Base-by-base conservation (phyloP, 2,329 filamentous ascomycete species). In the Endothia cerciana region DNA sequence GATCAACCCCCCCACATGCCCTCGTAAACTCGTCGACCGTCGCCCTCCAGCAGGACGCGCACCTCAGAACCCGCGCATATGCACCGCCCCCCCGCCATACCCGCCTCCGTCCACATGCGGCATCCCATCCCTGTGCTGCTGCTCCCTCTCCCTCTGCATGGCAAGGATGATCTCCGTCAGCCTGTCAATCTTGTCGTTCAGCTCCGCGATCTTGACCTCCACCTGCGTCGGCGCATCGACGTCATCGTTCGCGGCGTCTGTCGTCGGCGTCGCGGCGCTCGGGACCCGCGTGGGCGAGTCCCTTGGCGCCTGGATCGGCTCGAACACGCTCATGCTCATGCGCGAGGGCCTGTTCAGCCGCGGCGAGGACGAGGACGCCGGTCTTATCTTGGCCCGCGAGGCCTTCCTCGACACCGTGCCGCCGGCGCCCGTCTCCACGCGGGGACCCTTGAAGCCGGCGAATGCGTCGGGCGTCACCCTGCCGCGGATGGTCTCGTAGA, bases 401-500 rank as follows among this genome's bases (percentile, higher is more conserved):
- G 40, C 38, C 66, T 59, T 64, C 28, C 61, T n/a, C 2, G 19
- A 30, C 28, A 58, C 36, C 3, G 38, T 28, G 17, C 28, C 41
- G 25, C 25, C 25, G 53, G 28, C 36, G 61, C 17, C 47, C 15
- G 47, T 19, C 15, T 33, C 19, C 30, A 25, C 65, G 70, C 75
- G 77, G 0, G 81, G 81, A 3, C 82, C 86, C 71, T 80, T 81
- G 76, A 82, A 85, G 36, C 77, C 81, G 65, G 79, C 79, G 69
- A 80, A 83, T 61, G 81, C 81, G 60, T 82, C 81, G 15, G 75
- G 71, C 15, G 73, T 68, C 8, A 78, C 71, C 60, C 77, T 79
- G 65, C 76, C 75, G 28, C 77, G 76, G 56, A 85, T 69, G 71
- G 80, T 79, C 77, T 92, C 90, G 74, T 90, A 93, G n/a, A 83